Conservation (phyloP, 2,329 filamentous ascomycete species). For the Tetracladium maxilliforme region DNA sequence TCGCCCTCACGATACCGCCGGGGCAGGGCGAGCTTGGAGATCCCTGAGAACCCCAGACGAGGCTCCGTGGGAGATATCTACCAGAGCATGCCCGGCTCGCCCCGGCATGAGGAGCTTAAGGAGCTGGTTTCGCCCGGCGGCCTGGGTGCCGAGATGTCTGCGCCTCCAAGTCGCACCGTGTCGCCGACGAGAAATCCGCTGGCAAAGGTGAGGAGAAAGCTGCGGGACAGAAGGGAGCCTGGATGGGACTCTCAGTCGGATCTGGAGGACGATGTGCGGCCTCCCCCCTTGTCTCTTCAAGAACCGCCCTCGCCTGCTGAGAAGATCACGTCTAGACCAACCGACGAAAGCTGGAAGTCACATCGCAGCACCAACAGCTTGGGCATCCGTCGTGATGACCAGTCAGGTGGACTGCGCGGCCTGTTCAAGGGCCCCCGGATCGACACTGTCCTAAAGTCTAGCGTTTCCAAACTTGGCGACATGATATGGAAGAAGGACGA, state of each 20-base stretch:
- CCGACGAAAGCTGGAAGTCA: constrained; percentile 31
- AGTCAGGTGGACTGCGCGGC: constrained; percentile 45
- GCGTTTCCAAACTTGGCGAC: constrained; percentile 46
- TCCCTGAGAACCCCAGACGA: constrained; percentile 20
- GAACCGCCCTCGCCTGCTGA: constrained; percentile 17
- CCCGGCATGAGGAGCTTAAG: no score
- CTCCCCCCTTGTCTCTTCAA: no score
- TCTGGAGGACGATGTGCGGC: no score
- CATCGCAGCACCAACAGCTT: constrained; percentile 33
- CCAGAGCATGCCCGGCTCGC: no score
- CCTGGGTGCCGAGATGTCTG: no score
- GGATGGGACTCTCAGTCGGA: no score
- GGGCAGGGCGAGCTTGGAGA: constrained; percentile 32
- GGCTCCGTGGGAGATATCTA: constrained; percentile 25
- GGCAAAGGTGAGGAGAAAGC: no score
- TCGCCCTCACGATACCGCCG: no score
- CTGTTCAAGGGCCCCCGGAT: constrained; percentile 69
- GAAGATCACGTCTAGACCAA: constrained; percentile 18
- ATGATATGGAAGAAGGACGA: constrained; percentile 44
- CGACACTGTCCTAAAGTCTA: constrained; percentile 55
- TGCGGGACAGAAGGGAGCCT: no score
- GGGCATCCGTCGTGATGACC: constrained; percentile 24
- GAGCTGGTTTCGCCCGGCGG: no score
- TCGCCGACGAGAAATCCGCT: no score
- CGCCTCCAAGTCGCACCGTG: no score